These are phyloP conservation scores for Pyrrhoderma lamaoense DNA, from an alignment of 1,284 basidiomycete genomes.

Conservation along the genomic window DNA sequence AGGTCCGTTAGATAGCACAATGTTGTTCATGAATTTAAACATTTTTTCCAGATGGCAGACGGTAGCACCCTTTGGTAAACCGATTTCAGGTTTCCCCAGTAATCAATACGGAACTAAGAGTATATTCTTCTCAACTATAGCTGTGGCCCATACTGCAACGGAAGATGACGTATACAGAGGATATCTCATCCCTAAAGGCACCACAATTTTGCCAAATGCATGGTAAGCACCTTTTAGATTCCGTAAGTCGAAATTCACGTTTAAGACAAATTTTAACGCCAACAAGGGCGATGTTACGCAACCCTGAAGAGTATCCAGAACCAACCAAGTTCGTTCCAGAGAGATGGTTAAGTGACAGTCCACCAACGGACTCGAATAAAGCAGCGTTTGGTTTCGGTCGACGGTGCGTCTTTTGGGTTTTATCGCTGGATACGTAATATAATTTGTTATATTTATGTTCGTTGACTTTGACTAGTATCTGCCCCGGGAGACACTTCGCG, in stretches of 20 bases:
- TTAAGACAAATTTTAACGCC: neutral
- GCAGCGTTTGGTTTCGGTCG: constrained; percentile 6
- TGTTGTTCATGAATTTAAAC: neutral
- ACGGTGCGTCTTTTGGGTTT: neutral
- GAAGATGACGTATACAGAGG: constrained; percentile 20
- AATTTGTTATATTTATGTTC: too few relatives aligned
- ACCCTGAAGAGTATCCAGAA: constrained; percentile 2
- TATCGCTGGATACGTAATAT: too few relatives aligned
- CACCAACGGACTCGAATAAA: neutral
- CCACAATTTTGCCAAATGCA: constrained; percentile 19
- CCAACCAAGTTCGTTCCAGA: constrained; percentile 9
- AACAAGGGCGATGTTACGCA: constrained; percentile 2
- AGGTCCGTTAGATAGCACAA: neutral
- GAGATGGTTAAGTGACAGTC: constrained; percentile 1
- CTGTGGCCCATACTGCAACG: constrained; percentile 11
- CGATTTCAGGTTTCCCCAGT: too few relatives aligned
- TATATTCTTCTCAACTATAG: neutral
- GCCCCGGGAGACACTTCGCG: neutral
- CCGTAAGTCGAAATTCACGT: neutral
- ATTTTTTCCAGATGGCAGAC: constrained; percentile 13
- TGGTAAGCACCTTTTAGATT: constrained; percentile 14
- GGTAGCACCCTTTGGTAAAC: constrained; percentile 8
- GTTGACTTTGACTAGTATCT: neutral
- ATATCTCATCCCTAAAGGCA: constrained; percentile 20
- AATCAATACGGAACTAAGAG: too few relatives aligned